Base-by-base conservation (phyloP, 2,329 filamentous ascomycete genomes). In the Ophiocordyceps australis region DNA sequence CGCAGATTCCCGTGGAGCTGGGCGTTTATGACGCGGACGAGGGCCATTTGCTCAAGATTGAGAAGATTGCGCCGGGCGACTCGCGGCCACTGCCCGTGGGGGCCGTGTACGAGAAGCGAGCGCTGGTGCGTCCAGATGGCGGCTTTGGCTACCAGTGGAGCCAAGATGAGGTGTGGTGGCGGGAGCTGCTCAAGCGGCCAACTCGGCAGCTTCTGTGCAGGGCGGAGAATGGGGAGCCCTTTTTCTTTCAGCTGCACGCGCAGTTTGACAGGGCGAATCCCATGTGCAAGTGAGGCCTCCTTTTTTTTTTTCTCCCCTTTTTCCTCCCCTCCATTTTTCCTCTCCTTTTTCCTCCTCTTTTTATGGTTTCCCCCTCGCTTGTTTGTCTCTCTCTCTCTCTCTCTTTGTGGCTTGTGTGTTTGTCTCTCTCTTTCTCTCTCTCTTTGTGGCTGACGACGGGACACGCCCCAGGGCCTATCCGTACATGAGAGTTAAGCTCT, bases 111-210 rank as follows among this genome's bases (percentile, higher is more conserved):
- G 67, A 91, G 52, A 91, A 95, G 52, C 82, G 76, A 1, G 59
- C 93, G 7, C 65, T 98, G 7, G 61, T 98, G 22, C 72, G 89
- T 18, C 89, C 89, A 2, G 89, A 95, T 45, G 82, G 89, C 40
- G 89, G 89, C 4, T 98, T 98, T 41, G 89, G 89, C 2, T 98
- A 94, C 45, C 72, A 79, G 30, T 98, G 89, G 89, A 93, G 83
- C 4, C 75, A 72, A 24, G 83, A 95, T 43, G 70, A 73, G 21
- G 53, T 98, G 8, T 89, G 82, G 63, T 98, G 89, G 89, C 83
- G 72, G 47, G 89, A 95, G 38, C 55, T 98, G 23, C 57, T 95
- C 27, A 81, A 80, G 45, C 62, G 74, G 27, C 82, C 85, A 9
- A 92, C 82, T 0, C 72, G 76, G 36, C 92, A 86, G 2, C 65